phyloP scores from a whole-genome alignment of 352 stramenopile species.

The Phytophthora podocarpi region DNA sequence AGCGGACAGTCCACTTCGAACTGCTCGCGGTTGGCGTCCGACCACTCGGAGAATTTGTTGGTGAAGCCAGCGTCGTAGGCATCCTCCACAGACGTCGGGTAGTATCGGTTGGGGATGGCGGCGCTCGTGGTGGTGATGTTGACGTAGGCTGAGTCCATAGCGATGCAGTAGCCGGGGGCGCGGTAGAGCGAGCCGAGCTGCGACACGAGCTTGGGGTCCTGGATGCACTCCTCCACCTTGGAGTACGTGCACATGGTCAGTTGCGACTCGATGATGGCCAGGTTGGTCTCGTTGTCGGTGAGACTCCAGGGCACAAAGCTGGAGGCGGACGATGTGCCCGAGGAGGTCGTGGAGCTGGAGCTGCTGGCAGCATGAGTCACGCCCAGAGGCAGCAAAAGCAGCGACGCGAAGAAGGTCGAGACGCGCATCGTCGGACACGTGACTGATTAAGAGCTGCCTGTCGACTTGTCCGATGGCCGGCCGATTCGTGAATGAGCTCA shows the following conservation, averaged over 20 bases:
- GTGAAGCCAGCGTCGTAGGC: conserved; percentile 50
- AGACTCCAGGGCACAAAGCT: conserved; percentile 45
- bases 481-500: conserved; percentile 16
- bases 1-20: conserved; percentile 69
- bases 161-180: conserved; percentile 47
- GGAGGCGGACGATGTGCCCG: conserved; percentile 19
- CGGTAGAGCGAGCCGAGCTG: conserved; percentile 49
- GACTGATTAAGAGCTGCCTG: too few species aligned
- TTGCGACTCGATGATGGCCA: conserved; percentile 37
- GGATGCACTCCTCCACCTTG: conserved; percentile 58
- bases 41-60: conserved; percentile 75
- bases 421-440: conserved; percentile 22
- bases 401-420: conserved; percentile 10
- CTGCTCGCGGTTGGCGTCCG: conserved; percentile 50
- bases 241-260: conserved; percentile 70
- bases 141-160: conserved; percentile 57
- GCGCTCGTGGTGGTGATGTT: conserved; percentile 34
- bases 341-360: conserved; percentile 9
- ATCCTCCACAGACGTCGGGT: conserved; percentile 52
- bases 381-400: conserved; percentile 27
- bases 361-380: conserved; percentile 8
- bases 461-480: background rate
- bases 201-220: conserved; percentile 37
- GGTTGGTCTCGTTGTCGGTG: conserved; percentile 40
- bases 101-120: conserved; percentile 63